Evolutionary conservation across 805 yeast species (phyloP).

Genomic region (Cephaloascus albidus): DNA sequence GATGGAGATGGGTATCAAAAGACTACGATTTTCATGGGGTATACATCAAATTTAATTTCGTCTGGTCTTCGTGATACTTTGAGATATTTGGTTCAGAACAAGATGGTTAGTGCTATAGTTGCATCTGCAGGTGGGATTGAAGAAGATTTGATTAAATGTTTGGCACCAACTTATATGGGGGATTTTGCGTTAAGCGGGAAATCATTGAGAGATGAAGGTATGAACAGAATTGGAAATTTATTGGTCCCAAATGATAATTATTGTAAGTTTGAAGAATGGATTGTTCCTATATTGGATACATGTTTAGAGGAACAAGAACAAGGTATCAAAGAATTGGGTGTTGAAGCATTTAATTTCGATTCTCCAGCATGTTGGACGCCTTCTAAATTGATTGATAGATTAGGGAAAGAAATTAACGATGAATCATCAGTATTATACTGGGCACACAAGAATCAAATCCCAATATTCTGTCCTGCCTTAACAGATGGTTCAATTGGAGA

Average conservation of each 20-base stretch:
- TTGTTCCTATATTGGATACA: conserved; percentile 83
- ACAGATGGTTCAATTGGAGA: conserved; percentile 99
- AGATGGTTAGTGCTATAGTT: conserved; percentile 90
- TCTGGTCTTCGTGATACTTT: conserved; percentile 91
- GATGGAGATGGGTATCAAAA: conserved; percentile 73
- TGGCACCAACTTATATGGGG: conserved; percentile 95
- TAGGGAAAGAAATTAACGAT: conserved; percentile 92
- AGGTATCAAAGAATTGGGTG: conserved; percentile 40
- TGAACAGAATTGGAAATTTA: conserved; percentile 96
- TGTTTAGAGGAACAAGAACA: conserved; percentile 85
- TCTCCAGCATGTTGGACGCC: conserved; percentile 85
- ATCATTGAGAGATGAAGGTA: conserved; percentile 82
- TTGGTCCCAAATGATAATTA: conserved; percentile 97
- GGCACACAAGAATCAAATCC: conserved; percentile 96
- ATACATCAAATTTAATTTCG: conserved; percentile 90
- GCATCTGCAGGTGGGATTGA: conserved; percentile 99
- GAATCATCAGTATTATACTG: conserved; percentile 91
- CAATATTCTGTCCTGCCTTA: conserved; percentile 93
- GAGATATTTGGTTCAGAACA: conserved; percentile 83
- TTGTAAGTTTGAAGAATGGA: conserved; percentile 98
- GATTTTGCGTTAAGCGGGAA: conserved; percentile 80
- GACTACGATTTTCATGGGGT: conserved; percentile 90
- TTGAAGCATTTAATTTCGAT: conserved; percentile 51
- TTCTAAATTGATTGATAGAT: conserved; percentile 79
- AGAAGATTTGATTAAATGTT: conserved; percentile 92